Base-by-base conservation (phyloP, 2,329 filamentous ascomycete species). In the Sporothrix luriei region DNA sequence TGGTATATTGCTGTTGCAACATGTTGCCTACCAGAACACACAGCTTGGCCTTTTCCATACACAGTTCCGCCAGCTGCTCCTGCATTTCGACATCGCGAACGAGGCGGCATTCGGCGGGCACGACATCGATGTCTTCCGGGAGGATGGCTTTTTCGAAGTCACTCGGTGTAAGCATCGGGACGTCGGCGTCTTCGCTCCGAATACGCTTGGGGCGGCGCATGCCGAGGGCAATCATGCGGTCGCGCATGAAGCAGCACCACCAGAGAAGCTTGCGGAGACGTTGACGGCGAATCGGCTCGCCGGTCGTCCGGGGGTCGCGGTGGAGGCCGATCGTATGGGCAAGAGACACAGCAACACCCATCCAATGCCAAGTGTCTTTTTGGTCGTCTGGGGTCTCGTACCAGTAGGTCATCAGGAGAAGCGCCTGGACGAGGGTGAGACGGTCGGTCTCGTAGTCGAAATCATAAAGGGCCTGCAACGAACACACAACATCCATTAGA, bases 311-410 rank as follows among this genome's bases (percentile, higher is more conserved):
- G 1, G 93, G 93, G 75, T 97, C 92, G 72, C 94, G 91, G 79
- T 98, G 93, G 21, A 97, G 84, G 6, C 94, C 94, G 73, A 97
- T 97, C 14, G 94, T 97, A 78, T 97, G 93, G 67, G 93, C 94
- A 61, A 97, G 83, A 14, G 94, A 97, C 71, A 97, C 92, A 54
- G 94, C 94, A 49, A 97, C 92, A 21, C 94, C 94, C 92, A 97
- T 97, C 94, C 94, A 97, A 78, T 97, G 94, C 92, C 94, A 97
- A 59, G 94, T 97, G 78, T 97, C 94, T 79, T 97, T 97, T 77
- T 97, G 93, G 78, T 97, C 94, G 79, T 97, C 93, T 0, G 94
- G 94, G 14, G 93, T 97, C 80, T 97, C 94, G 78, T 97, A 97
- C 91, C 94, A 98, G 78, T 97, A 97, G 3, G 94, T 97, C 91